Conservation (phyloP, 1,139 yeast genomes). For the Casaregolazyma lundiana region DNA sequence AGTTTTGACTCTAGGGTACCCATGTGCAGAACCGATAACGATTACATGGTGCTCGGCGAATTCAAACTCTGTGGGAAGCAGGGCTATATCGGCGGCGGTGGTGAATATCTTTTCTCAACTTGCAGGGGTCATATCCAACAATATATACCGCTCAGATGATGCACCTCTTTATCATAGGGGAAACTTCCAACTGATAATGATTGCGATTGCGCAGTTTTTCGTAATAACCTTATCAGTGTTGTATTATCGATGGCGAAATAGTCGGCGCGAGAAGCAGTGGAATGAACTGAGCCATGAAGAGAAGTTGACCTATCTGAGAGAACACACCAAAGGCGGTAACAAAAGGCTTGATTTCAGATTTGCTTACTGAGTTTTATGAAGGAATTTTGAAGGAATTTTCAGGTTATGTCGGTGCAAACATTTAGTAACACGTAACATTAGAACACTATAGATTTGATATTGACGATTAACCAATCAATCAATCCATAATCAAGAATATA, state of each 20-base stretch:
- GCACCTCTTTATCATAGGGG: slow-evolving; percentile 55
- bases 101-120: slow-evolving; percentile 60
- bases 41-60: slow-evolving; percentile 59
- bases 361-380: background rate
- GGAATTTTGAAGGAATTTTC: too few relatives aligned
- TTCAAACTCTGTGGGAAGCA: slow-evolving; percentile 52
- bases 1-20: slow-evolving; percentile 45
- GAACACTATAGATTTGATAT: too few relatives aligned
- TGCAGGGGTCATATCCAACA: slow-evolving; percentile 46
- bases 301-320: slow-evolving; percentile 40
- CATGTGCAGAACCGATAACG: slow-evolving; percentile 50
- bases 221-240: slow-evolving; percentile 19
- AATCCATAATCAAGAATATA: too few relatives aligned
- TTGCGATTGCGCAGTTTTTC: slow-evolving; percentile 31
- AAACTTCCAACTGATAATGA: slow-evolving; percentile 41
- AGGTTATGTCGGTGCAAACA: too few relatives aligned
- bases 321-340: slow-evolving; percentile 49
- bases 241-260: slow-evolving; percentile 48
- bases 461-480: too few relatives aligned
- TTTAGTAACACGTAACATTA: too few relatives aligned
- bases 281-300: slow-evolving; percentile 43
- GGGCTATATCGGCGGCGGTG: slow-evolving; percentile 57
- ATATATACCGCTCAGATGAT: slow-evolving; percentile 53
- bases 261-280: slow-evolving; percentile 46
- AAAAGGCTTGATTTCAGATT: slow-evolving; percentile 50